Base-by-base conservation (phyloP, 176 grass and related monocot genomes). In the Aegilops longissima region DNA sequence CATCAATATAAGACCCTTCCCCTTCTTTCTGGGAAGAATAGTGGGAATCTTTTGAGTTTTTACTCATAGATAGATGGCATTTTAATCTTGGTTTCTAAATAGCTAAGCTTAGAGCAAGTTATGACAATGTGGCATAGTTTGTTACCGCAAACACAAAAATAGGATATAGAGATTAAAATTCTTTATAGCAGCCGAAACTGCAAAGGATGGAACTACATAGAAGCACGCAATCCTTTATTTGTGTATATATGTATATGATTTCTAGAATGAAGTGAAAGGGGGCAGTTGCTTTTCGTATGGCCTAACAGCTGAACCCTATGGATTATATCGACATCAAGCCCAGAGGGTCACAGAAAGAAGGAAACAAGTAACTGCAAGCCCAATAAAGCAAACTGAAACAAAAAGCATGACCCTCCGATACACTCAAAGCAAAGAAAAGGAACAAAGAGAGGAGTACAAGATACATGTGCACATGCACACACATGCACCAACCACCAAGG, bases 381-480 rank as follows among this genome's bases (percentile, higher is more conserved):
- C 6, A 61, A 39, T 76, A 81, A 84, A 84, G 81, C 38, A 56
- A 52, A 68, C 76, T 76, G 80, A 83, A 73, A 33, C 80, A 79
- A 61, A 84, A 90, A 47, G 68, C 85, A 87, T 91, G 85, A 84
- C 21, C 74, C 66, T 76, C 59, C 30, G 70, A 90, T 84, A 84
- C 89, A 87, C 89, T 80, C 75, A 80, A 87, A 87, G 75, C 35
- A 59, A 59, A 87, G 68, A 91, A 83, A 76, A 8, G 47, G 36
- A 73, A 87, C 33, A 75, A 84, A 84, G 73, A 80, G 80, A 78
- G 58, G 59, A 74, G 42, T 80, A 68, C 68, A 80, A 67, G 51
- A 91, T 76, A 80, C 80, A 80, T 87, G 67, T 80, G 80, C 85
- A 87, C 89, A 83, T 61, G 82, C 68, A 30, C 61, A 89, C 83